Evolutionary conservation across 2,329 filamentous ascomycete species (phyloP), one percentile per base, ranked within the genome.

Genomic region (Xylariaceae sp.): DNA sequence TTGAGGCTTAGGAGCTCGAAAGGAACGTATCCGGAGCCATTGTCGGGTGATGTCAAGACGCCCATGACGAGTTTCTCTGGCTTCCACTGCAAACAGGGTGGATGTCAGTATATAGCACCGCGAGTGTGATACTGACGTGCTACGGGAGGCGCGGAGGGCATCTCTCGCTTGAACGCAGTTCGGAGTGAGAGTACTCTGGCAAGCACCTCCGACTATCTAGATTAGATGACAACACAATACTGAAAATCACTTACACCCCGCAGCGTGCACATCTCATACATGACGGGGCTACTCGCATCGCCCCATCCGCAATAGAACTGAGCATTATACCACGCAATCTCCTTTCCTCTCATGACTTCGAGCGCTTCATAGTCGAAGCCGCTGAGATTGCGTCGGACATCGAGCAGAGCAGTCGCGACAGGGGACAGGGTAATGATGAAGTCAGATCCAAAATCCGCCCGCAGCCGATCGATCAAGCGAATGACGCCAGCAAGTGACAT

Each of bases 301-400:
- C 87, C 87, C 88, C 89, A 92, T 1, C 88, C 88, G 65, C 88
- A 90, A 73, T 94, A 92, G 69, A 92, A 91, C 64, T 92, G 89
- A 9, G 86, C 77, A 64, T 92, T 91, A 67, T 92, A 92, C 87
- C 87, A 94, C 1, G 78, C 79, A 27, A 92, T 86, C 57, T 86
- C 78, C 12, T 69, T 67, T 0, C 84, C 84, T 27, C 83, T 75
- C 70, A 79, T 75, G 31, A 77, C 77, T 68, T 92, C 88, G 4
- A 92, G 75, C 39, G 83, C 77, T 32, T 82, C 78, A 68, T 94
- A 91, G 62, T 83, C 80, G 67, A 92, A 92, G 0, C 88, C 89
- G 46, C 83, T 87, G 1, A 94, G 74, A 68, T 88, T 85, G 52
- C 80, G 76, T 53, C 80, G 75, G n/a, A 75, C 68, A 8, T 79